Evolutionary conservation across 2,329 filamentous ascomycete genomes (phyloP).

Genomic region (Arthrobotrys iridis): DNA sequence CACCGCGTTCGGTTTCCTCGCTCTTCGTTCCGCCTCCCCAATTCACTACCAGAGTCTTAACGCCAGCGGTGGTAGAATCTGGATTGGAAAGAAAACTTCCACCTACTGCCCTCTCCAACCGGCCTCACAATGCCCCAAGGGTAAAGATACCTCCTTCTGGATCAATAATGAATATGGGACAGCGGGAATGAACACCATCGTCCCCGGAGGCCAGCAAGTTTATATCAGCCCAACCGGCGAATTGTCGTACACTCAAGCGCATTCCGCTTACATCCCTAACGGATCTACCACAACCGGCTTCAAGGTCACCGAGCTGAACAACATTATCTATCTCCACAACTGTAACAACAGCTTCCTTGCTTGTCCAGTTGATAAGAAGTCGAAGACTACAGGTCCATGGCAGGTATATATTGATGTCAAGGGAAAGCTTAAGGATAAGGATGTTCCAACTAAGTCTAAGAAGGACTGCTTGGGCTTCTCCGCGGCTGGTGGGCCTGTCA

Average conservation of each 20-base stretch:
- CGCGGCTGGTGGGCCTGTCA: not conserved
- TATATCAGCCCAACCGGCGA: constrained; percentile 69
- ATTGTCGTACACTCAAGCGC: constrained; percentile 68
- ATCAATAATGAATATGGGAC: constrained; percentile 58
- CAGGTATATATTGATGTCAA: constrained; percentile 63
- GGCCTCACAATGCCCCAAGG: constrained; percentile 63
- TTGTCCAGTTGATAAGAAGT: constrained; percentile 60
- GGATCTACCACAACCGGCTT: constrained; percentile 68
- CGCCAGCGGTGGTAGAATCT: constrained; percentile 66
- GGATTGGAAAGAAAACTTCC: constrained; percentile 64
- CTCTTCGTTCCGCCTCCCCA: constrained; percentile 63
- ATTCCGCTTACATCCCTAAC: constrained; percentile 66
- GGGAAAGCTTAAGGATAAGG: constrained; percentile 44
- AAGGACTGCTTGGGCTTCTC: constrained; percentile 48
- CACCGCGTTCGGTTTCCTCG: constrained; percentile 26
- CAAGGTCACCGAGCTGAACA: constrained; percentile 57
- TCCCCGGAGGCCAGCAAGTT: constrained; percentile 72
- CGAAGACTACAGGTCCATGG: constrained; percentile 57
- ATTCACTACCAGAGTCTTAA: constrained; percentile 65
- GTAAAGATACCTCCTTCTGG: constrained; percentile 64
- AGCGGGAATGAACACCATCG: constrained; percentile 64
- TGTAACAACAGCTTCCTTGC: constrained; percentile 63
- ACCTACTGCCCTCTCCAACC: constrained; percentile 66
- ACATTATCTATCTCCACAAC: constrained; percentile 59
- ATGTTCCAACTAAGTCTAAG: constrained; percentile 38